phyloP scores from a whole-genome alignment of 768 basidiomycete species.

The Omphalotus guepiniiformis region DNA sequence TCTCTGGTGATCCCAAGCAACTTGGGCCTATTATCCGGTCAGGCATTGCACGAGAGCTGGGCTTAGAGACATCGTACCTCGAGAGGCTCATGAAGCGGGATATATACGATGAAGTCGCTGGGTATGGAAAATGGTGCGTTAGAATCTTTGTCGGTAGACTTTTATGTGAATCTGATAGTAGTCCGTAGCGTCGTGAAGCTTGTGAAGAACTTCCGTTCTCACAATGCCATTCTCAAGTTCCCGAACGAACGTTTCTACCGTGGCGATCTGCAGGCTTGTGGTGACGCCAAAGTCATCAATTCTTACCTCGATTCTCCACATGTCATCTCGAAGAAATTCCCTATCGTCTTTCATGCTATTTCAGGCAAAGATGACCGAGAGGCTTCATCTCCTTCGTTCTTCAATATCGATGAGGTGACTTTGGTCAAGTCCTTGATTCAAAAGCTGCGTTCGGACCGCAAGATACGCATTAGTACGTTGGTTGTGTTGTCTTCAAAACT shows the following conservation, averaged over 20 bases:
- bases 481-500: background rate
- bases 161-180: background rate
- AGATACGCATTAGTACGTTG: conserved; percentile 36
- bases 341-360: conserved; percentile 54
- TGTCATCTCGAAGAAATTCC: conserved; percentile 41
- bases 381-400: conserved; percentile 56
- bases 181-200: conserved; percentile 50
- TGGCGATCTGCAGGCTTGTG: conserved; percentile 46
- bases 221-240: conserved; percentile 49
- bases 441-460: conserved; percentile 30
- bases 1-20: conserved; percentile 45
- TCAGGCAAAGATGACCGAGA: conserved; percentile 53
- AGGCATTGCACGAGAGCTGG: conserved; percentile 30
- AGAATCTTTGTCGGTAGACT: conserved; percentile 5
- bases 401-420: conserved; percentile 53
- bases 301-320: conserved; percentile 34
- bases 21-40: conserved; percentile 43
- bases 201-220: conserved; percentile 55
- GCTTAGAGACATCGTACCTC: conserved; percentile 34
- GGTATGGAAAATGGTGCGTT: conserved; percentile 19
- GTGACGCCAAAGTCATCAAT: conserved; percentile 34
- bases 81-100: conserved; percentile 31
- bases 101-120: conserved; percentile 15
- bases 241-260: conserved; percentile 56
- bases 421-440: conserved; percentile 45